phyloP scores from a whole-genome alignment of 352 stramenopile species.

The Globisporangium iwayamae region DNA sequence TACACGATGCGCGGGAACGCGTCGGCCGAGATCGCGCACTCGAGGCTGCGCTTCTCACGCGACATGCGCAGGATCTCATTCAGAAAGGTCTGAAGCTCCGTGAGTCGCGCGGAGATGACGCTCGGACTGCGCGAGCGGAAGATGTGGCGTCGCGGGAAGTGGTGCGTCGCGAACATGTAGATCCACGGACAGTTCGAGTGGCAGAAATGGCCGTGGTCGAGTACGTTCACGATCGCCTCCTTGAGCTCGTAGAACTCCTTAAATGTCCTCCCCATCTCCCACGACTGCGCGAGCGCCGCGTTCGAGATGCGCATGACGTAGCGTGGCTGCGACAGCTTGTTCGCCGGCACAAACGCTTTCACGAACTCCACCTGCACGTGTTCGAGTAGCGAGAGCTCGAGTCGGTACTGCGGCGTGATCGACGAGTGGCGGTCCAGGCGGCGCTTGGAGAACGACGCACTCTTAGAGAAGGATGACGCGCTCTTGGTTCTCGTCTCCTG shows the following conservation, averaged over 20 bases:
- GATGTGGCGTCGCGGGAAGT: conserved; percentile 74
- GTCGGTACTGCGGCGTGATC: conserved; percentile 25
- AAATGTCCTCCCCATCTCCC: conserved; percentile 79
- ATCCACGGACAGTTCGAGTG: conserved; percentile 79
- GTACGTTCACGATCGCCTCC: conserved; percentile 42
- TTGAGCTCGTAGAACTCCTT: conserved; percentile 81
- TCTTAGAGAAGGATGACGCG: conserved; percentile 21
- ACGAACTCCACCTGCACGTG: conserved; percentile 77
- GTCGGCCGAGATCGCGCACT: conserved; percentile 55
- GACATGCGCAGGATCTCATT: conserved; percentile 56
- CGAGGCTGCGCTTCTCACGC: conserved; percentile 58
- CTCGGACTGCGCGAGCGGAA: conserved; percentile 65
- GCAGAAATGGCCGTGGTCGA: conserved; percentile 82
- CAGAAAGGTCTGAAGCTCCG: conserved; percentile 65
- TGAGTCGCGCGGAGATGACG: conserved; percentile 57
- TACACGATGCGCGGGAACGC: conserved; percentile 67
- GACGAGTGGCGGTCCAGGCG: conserved; percentile 53
- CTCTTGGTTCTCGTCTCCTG: conserved; percentile 24
- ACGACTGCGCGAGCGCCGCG: conserved; percentile 56
- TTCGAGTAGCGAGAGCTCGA: conserved; percentile 70
- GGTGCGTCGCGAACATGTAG: conserved; percentile 75
- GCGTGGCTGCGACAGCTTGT: conserved; percentile 59
- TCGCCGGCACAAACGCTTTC: conserved; percentile 72
- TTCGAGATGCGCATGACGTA: conserved; percentile 83
- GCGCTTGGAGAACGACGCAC: conserved; percentile 36